Evolutionary conservation across 2,329 filamentous ascomycete genomes (phyloP), one percentile per base, ranked within the genome.

Genomic region (Calycina herbarum): DNA sequence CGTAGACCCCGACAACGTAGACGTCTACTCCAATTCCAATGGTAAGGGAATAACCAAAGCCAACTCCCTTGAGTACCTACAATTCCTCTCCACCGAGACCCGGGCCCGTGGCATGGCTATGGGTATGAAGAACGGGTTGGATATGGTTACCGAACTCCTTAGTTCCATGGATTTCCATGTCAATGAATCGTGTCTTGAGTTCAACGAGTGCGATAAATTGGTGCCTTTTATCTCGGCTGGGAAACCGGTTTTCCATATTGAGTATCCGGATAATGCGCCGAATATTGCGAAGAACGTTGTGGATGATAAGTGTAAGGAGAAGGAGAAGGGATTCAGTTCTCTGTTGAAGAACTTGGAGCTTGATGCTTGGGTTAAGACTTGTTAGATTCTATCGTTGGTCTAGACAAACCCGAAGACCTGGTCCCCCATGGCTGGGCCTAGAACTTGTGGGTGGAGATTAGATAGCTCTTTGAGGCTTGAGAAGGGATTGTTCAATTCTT

Each of bases 201-300:
- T 91, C 72, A 82, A 88, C 64, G 71, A 81, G 10, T 83, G 82
- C 5, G 80, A 81, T 38, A 91, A 45, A 24, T n/a, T 64, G 17
- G 40, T 57, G 4, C 62, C 62, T n/a, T 64, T 64, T 20, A 60
- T 64, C 31, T n/a, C 38, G 13, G 57, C 62, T 13, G 45, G 45
- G 10, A 64, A 91, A 76, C 88, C 89, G 1, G 89, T 92, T 38
- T 91, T 91, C 74, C 85, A 91, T 73, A 89, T 92, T 68, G 89
- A 92, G 78, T 92, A 92, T 72, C 87, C 87, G 2, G 79, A 82
- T 17, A 48, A 45, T 7, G 42, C 57, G 6, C 15, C 56, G 8
- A 59, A 15, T 1, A 56, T 57, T 17, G 48, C 61, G 15, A 48
- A 59, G n/a, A 17, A 7, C 7, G 64, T 38, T 11, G 24, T n/a